Conservation (phyloP, 345 rosid genomes). For the Orychophragmus violaceus region DNA sequence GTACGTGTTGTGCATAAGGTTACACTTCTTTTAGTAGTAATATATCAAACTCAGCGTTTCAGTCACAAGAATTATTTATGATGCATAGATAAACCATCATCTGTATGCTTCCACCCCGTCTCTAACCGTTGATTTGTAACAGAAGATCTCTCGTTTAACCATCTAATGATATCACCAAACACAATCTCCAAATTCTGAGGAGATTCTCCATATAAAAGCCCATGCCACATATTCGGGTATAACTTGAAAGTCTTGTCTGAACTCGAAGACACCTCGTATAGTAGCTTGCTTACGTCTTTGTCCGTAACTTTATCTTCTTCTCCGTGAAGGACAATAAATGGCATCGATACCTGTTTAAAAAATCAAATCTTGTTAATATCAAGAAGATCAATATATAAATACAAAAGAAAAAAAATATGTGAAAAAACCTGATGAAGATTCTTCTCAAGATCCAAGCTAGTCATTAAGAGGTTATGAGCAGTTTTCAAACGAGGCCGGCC, state of each 20-base stretch:
- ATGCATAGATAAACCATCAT: background rate
- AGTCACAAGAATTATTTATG: background rate
- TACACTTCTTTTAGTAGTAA: background rate
- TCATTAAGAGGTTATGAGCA: conserved; percentile 39
- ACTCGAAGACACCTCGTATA: conserved; percentile 45
- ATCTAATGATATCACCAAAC: conserved; percentile 54
- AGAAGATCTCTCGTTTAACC: conserved; percentile 47
- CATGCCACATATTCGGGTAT: conserved; percentile 89
- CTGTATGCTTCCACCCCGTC: conserved; percentile 27
- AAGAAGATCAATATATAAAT: background rate
- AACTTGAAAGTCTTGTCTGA: conserved; percentile 67
- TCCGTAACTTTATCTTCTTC: conserved; percentile 81
- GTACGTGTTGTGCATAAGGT: background rate
- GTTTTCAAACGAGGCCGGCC: conserved; percentile 27
- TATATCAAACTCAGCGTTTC: background rate
- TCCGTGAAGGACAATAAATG: conserved; percentile 76
- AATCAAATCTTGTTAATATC: no score
- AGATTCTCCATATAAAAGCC: conserved; percentile 76
- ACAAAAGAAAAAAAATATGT: background rate
- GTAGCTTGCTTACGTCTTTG: conserved; percentile 46
- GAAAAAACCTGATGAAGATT: conserved; percentile 49
- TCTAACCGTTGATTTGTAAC: conserved; percentile 41
- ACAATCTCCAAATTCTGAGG: conserved; percentile 54
- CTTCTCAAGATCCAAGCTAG: conserved; percentile 50
- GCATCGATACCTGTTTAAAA: conserved; percentile 53